Conservation (phyloP, 306 rosid species). For the Fragaria vesca region DNA sequence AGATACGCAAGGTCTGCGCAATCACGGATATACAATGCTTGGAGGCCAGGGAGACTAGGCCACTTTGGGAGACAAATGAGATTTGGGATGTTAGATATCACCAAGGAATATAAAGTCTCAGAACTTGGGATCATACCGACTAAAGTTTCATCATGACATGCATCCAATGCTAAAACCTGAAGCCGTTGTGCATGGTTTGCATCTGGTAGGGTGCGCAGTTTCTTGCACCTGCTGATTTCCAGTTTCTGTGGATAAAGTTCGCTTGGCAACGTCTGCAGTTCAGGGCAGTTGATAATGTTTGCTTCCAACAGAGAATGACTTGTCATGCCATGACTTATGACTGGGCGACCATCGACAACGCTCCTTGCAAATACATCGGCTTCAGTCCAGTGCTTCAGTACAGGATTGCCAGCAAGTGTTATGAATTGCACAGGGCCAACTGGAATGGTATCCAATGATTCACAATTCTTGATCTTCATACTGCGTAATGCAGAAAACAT, state of each 20-base stretch:
- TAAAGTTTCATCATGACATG: slow-evolving; percentile 3
- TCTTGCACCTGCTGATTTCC: slow-evolving; percentile 16
- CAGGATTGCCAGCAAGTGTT: slow-evolving; percentile 17
- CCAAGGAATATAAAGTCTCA: slow-evolving; percentile 1
- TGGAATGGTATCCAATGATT: background rate
- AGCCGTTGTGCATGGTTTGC: background rate
- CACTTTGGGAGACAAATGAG: slow-evolving; percentile 11
- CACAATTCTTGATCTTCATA: slow-evolving; percentile 18
- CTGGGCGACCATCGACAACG: background rate
- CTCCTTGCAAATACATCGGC: rapidly evolving
- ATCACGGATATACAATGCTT: slow-evolving; percentile 4
- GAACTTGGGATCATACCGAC: slow-evolving; percentile 2
- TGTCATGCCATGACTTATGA: background rate
- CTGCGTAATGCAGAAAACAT: background rate
- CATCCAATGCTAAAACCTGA: slow-evolving; percentile 8
- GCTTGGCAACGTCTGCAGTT: slow-evolving; percentile 8
- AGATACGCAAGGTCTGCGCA: background rate
- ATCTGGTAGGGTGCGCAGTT: background rate
- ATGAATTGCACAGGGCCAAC: background rate
- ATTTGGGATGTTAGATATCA: slow-evolving; percentile 19
- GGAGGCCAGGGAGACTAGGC: slow-evolving; percentile 11
- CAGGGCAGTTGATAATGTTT: slow-evolving; percentile 20
- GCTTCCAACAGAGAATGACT: background rate
- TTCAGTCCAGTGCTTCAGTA: slow-evolving; percentile 18
- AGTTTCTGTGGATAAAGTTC: background rate